Evolutionary conservation across 2,329 filamentous ascomycete species (phyloP), one percentile per base, ranked within the genome.

Genomic region (Dothiorella sarmentorum): DNA sequence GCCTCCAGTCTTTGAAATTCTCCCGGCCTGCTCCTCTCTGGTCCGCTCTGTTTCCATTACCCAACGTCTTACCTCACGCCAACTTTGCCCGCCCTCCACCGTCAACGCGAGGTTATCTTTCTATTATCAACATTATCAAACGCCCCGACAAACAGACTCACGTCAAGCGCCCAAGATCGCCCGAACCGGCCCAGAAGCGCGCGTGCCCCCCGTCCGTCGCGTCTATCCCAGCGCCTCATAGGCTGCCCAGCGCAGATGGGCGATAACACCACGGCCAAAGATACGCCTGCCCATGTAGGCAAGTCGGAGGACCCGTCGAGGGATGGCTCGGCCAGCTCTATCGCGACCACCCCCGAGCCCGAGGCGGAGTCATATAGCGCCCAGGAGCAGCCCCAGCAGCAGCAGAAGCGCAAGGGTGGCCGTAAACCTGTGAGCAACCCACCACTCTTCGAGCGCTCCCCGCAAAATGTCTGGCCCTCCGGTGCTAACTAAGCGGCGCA

Each of bases 381-480:
- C 66, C 71, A 75, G 64, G 68, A 76, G 63, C 72, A 77, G 64
- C 74, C 75, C 61, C 73, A 75, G 63, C 73, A 75, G 63, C 76
- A 76, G 70, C 91, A 92, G 71, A 99, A 99, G 82, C 86, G 94
- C 71, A 99, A 99, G 80, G 94, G 94, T 70, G 94, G 94, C 62
- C 87, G 94, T 71, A 99, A 97, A 80, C 94, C 94, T 71, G 94
- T 97, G 86, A 75, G 85, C 82, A 65, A 61, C 63, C 62, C 67
- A 58, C 56, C 40, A 38, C 56, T 26, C 55, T 22, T 47, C 56
- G 35, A 62, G 62, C 63, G 64, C 68, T 64, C 60, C 64, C 57
- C 56, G 61, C 63, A 64, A 62, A 26, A 68, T 73, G 69, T 69
- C 69, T 49, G 68, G 67, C 61, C 68, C 68, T 63, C 67, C 61